phyloP scores from a whole-genome alignment of 2,329 filamentous ascomycete species.

The Cercospora berteroae region DNA sequence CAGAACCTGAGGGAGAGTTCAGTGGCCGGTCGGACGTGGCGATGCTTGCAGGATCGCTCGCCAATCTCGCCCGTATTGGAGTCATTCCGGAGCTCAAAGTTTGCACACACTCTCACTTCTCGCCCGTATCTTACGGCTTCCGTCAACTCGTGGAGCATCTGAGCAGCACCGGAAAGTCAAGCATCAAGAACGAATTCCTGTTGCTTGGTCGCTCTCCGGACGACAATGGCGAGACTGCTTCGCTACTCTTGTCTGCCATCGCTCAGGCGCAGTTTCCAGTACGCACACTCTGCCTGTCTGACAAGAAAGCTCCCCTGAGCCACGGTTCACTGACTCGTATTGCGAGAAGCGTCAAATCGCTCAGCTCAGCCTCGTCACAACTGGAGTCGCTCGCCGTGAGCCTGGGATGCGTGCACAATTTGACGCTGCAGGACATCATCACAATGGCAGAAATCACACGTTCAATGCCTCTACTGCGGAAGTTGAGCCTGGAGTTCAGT shows the following conservation, averaged over 20 bases:
- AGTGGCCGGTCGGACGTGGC: slow-evolving; percentile 1
- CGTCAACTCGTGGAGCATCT: slow-evolving; percentile 1
- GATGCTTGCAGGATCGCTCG: slow-evolving; percentile 4
- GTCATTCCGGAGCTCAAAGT: slow-evolving; percentile 4
- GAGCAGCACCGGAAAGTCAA: not conserved
- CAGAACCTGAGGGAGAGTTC: not conserved
- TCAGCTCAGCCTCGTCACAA: not conserved
- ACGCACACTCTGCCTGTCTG: not conserved
- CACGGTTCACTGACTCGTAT: not conserved
- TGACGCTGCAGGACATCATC: not conserved
- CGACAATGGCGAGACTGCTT: slow-evolving; percentile 7
- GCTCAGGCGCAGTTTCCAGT: slow-evolving; percentile 1
- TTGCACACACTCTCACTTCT: slow-evolving; percentile 5
- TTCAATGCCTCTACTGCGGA: not conserved
- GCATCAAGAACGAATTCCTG: not conserved
- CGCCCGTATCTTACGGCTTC: slow-evolving; percentile 4
- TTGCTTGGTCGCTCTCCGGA: slow-evolving; percentile 3
- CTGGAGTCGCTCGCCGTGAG: not conserved
- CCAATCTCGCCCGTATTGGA: not conserved
- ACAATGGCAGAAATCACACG: not conserved
- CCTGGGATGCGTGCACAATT: slow-evolving; percentile 1
- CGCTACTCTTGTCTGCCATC: slow-evolving; percentile 4
- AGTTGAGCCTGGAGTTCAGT: slow-evolving; percentile 4
- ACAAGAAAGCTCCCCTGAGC: not conserved
- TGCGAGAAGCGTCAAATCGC: not conserved